These are phyloP conservation scores for Aspergillus fijiensis DNA, from an alignment of 2,329 filamentous ascomycete genomes.

Conservation along the genomic window DNA sequence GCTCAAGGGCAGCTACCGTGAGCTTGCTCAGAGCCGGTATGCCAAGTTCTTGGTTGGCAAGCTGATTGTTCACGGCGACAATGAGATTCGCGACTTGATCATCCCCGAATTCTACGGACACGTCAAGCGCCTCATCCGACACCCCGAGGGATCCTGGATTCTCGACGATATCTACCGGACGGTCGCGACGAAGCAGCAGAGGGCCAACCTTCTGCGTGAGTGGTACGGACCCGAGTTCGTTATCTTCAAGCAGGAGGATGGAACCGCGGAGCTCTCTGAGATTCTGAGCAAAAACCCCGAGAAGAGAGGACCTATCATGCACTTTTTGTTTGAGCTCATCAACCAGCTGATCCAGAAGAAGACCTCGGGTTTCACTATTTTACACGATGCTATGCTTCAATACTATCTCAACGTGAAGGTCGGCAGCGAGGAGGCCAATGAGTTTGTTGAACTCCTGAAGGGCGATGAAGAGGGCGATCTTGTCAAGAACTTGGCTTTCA, in stretches of 20 bases:
- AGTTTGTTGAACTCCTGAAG: slow-evolving; percentile 88
- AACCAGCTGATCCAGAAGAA: slow-evolving; percentile 95
- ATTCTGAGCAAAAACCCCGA: slow-evolving; percentile 77
- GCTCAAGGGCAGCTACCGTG: slow-evolving; percentile 77
- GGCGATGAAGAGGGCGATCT: slow-evolving; percentile 88
- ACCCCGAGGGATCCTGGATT: slow-evolving; percentile 96
- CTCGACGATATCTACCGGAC: slow-evolving; percentile 94
- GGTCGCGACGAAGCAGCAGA: slow-evolving; percentile 82
- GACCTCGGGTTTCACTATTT: slow-evolving; percentile 92
- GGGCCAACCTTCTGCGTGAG: slow-evolving; percentile 79
- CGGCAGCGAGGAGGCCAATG: slow-evolving; percentile 76
- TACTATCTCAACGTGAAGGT: slow-evolving; percentile 81
- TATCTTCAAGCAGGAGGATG: slow-evolving; percentile 65
- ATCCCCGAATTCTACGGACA: slow-evolving; percentile 94
- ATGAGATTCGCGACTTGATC: slow-evolving; percentile 81
- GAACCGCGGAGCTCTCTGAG: slow-evolving; percentile 66
- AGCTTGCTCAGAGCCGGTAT: slow-evolving; percentile 90
- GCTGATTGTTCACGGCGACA: slow-evolving; percentile 86
- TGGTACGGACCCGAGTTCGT: slow-evolving; percentile 97
- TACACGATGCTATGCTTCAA: slow-evolving; percentile 97
- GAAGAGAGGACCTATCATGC: slow-evolving; percentile 85
- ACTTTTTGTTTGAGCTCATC: slow-evolving; percentile 79
- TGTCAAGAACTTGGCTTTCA: slow-evolving; percentile 94
- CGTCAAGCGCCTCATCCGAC: slow-evolving; percentile 89
- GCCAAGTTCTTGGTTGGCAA: slow-evolving; percentile 98